Percentiles rank a stretch among this genome's conserved stretches.
These are phyloP conservation scores for Arabidopsis lyrata DNA, from an alignment of 441 rosid species.

Conservation along the genomic window DNA sequence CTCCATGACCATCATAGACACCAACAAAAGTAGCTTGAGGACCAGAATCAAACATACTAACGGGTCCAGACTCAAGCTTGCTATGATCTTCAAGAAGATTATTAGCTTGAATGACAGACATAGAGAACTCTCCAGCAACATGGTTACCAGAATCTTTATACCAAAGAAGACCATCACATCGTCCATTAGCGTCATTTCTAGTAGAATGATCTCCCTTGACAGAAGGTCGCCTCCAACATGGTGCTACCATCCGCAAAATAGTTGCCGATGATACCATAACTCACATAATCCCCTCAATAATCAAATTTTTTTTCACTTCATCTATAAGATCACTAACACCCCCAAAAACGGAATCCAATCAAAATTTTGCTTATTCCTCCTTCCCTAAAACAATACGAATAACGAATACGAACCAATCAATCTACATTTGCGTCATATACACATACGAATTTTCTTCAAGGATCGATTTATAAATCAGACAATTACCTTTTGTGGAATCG, in stretches of 20 bases:
- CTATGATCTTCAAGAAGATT: slow-evolving; percentile 51
- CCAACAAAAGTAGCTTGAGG: slow-evolving; percentile 52
- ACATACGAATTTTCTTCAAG: neutral
- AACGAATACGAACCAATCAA: neutral
- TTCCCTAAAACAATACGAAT: slow-evolving; percentile 21
- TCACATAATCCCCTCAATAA: slow-evolving; percentile 38
- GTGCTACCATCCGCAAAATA: slow-evolving; percentile 45
- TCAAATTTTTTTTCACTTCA: slow-evolving; percentile 14
- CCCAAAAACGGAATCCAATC: slow-evolving; percentile 8
- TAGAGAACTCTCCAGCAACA: slow-evolving; percentile 48
- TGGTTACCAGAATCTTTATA: slow-evolving; percentile 49
- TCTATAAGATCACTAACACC: slow-evolving; percentile 11
- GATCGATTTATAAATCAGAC: slow-evolving; percentile 11
- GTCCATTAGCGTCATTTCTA: slow-evolving; percentile 37
- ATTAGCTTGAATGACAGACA: slow-evolving; percentile 51
- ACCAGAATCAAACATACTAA: slow-evolving; percentile 44
- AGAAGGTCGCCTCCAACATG: slow-evolving; percentile 46
- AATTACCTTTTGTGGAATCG: slow-evolving; percentile 29
- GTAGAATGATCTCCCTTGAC: slow-evolving; percentile 45
- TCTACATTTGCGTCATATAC: slow-evolving; percentile 18
- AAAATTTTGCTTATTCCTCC: slow-evolving; percentile 28
- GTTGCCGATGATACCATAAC: slow-evolving; percentile 48
- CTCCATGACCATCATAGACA: slow-evolving; percentile 50
- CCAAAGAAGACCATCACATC: slow-evolving; percentile 50
- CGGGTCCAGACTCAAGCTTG: slow-evolving; percentile 45